phyloP scores from a whole-genome alignment of 2,329 filamentous ascomycete genomes.

The Didymosphaeria variabile region DNA sequence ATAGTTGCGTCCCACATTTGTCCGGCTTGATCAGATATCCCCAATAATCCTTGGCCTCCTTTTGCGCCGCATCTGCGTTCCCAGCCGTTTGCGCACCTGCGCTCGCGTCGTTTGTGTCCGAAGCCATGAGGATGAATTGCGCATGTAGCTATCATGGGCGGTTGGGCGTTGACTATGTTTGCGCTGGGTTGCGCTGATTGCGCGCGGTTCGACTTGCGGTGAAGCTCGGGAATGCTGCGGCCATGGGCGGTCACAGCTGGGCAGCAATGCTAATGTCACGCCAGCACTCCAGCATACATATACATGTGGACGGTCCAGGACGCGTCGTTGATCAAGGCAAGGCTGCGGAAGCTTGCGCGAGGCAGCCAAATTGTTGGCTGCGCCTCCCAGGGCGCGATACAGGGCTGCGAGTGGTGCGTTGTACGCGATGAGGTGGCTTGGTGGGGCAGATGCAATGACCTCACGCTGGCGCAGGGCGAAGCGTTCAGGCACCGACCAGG shows the following conservation, averaged over 20 bases:
- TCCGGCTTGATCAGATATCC: conserved; percentile 61
- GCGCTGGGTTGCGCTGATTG: neutral
- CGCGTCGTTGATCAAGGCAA: neutral
- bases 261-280: neutral
- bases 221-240: conserved; percentile 27
- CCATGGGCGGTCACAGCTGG: conserved; percentile 9
- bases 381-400: conserved; percentile 17
- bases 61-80: conserved; percentile 39
- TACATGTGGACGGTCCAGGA: neutral
- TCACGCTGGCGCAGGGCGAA: conserved; percentile 25
- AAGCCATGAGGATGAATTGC: conserved; percentile 36
- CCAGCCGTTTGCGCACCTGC: conserved; percentile 30
- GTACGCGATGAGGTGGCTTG: conserved; percentile 26
- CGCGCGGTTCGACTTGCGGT: conserved; percentile 24
- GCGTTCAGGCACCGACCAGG: conserved; percentile 10
- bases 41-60: conserved; percentile 60
- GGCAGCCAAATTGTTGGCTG: conserved; percentile 16
- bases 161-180: neutral
- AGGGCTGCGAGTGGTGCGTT: conserved; percentile 21
- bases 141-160: conserved; percentile 22
- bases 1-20: conserved; percentile 59
- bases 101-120: conserved; percentile 34
- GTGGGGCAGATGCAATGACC: conserved; percentile 22
- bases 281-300: neutral
- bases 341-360: conserved; percentile 11